Evolutionary conservation across 2,329 filamentous ascomycete species (phyloP), one percentile per base, ranked within the genome.

Genomic region (Aureobasidium pullulans): DNA sequence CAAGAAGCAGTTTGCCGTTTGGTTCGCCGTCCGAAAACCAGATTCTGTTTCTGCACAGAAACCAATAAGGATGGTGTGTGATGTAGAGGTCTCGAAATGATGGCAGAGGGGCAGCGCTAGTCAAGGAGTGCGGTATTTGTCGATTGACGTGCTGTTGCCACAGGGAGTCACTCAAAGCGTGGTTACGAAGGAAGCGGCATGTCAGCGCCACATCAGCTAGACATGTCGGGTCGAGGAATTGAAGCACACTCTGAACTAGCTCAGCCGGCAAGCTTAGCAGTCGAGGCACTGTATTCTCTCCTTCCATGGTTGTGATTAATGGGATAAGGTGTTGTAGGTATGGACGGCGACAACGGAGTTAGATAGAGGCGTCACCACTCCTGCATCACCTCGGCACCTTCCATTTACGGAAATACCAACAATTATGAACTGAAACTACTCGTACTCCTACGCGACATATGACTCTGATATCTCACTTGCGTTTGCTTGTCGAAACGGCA

Each of bases 11-110:
- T 69, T 87, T 88, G 0, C 92, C 92, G 1, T 82, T 86, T 49
- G 90, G 79, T 32, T 85, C 81, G 2, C 78, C 80, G 71, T 96
- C 90, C 61, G 84, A 83, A 68, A 96, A 93, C 92, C 92, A 96
- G 63, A 96, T 77, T 72, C 89, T 92, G 69, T 89, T 79, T 54
- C 82, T 84, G 0, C 89, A 80, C 1, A 96, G 77, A 67, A 96
- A 96, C 92, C 92, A 96, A 66, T 86, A 84, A 0, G 87, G 86
- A 63, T 94, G 82, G 69, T 94, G 88, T 19, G 85, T 80, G 43
- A 81, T 76, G 70, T 88, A 96, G 2, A 96, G 81, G 29, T 87
- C 80, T 60, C 83, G 83, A 72, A 86, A 96, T 28, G 79, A 85
- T 2, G 74, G 65, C 66, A 81, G 85, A 6, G 86, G 85, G 6